Conservation (phyloP, 1,139 yeast species). For the Spencermartinsiella ligniputridi region DNA sequence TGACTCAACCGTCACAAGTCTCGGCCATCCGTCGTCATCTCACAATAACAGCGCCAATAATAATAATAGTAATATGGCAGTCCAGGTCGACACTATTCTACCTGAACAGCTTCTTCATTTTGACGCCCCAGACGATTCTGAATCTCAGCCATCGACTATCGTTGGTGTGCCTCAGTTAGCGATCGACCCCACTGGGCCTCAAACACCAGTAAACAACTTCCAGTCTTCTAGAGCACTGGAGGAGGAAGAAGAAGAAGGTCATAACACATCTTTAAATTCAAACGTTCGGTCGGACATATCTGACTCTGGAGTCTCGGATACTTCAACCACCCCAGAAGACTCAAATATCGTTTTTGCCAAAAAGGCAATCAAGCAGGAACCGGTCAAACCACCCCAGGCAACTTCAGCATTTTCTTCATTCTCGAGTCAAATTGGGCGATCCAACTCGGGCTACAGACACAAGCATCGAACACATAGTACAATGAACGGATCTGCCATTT, state of each 20-base stretch:
- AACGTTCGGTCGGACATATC: not conserved
- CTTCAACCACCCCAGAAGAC: not conserved
- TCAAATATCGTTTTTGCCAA: constrained; percentile 17
- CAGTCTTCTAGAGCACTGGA: not conserved
- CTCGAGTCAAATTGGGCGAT: constrained; percentile 6
- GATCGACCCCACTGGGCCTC: not conserved
- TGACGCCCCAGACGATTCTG: not conserved
- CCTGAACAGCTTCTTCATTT: not conserved
- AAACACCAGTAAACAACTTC: not conserved
- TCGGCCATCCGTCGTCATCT: no score
- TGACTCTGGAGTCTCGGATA: not conserved
- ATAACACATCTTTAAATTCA: not conserved
- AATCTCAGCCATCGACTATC: not conserved
- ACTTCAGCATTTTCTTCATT: constrained; percentile 21
- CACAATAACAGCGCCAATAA: not conserved
- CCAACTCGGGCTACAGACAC: constrained; percentile 5
- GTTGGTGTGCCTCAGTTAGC: not conserved
- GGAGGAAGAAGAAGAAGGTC: not conserved
- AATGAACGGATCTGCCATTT: constrained; percentile 6
- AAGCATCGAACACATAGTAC: constrained; percentile 10
- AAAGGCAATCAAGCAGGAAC: constrained; percentile 12
- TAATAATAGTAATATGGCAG: not conserved
- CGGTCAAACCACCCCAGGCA: constrained; percentile 14
- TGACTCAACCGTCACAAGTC: not conserved
- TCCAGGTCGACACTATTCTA: not conserved